These are phyloP conservation scores for Solanum piurae DNA, from an alignment of 257 asterid genomes.

Conservation along the genomic window DNA sequence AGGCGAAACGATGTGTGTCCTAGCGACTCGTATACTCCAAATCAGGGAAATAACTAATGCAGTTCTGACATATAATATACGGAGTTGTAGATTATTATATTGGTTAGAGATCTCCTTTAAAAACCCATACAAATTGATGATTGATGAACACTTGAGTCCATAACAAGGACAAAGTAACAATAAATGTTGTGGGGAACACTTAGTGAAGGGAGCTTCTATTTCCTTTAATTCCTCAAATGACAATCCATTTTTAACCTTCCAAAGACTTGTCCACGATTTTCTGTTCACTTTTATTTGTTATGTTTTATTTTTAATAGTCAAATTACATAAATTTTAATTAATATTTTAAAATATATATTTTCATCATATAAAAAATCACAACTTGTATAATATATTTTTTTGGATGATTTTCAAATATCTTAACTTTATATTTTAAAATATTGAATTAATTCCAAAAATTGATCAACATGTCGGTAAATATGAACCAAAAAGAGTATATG, in stretches of 20 bases:
- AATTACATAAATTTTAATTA: background rate
- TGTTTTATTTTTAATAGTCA: too few species aligned
- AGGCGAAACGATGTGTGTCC: background rate
- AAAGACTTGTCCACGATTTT: background rate
- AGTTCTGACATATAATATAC: background rate
- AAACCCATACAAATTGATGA: too few species aligned
- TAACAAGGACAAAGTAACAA: background rate
- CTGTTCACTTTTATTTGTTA: background rate
- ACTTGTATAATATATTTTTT: too few species aligned
- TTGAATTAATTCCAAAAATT: too few species aligned
- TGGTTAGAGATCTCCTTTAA: too few species aligned
- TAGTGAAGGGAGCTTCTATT: background rate
- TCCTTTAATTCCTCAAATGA: background rate
- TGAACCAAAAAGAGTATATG: background rate
- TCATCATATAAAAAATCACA: too few species aligned
- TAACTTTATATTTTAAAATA: too few species aligned
- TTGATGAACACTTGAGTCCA: background rate
- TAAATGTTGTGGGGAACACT: background rate
- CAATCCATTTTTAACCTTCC: background rate
- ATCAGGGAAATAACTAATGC: background rate
- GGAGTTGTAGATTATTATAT: too few species aligned
- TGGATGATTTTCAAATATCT: too few species aligned
- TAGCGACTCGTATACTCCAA: background rate
- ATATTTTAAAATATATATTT: too few species aligned
- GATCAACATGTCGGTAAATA: background rate